Evolutionary conservation across 2,329 filamentous ascomycete genomes (phyloP).

Genomic region (Aspergillus ibericus): DNA sequence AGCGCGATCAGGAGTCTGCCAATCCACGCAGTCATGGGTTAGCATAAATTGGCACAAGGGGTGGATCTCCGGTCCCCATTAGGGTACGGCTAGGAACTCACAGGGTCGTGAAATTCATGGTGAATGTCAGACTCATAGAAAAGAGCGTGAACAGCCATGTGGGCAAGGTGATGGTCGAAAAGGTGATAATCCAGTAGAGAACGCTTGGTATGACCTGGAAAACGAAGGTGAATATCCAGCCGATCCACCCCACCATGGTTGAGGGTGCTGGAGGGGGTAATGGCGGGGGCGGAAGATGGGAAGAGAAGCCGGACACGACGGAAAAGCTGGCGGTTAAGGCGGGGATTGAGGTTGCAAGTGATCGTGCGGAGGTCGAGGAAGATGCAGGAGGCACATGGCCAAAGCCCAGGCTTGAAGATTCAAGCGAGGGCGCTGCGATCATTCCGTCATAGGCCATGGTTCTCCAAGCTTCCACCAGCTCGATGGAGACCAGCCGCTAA

Average conservation of each 20-base stretch:
- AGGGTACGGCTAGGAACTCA: constrained; percentile 47
- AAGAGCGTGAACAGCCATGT: constrained; percentile 86
- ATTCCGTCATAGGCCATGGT: constrained; percentile 18
- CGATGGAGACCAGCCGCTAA: constrained; percentile 17
- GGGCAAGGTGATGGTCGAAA: constrained; percentile 84
- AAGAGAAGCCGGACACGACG: constrained; percentile 20
- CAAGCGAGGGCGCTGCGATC: constrained; percentile 7
- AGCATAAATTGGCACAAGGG: constrained; percentile 5
- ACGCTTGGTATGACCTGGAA: constrained; percentile 57
- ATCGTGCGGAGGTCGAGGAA: constrained; percentile 19
- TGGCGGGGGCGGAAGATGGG: constrained; percentile 27
- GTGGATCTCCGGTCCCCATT: too few relatives aligned
- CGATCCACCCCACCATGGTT: constrained; percentile 47
- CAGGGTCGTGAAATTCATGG: constrained; percentile 97
- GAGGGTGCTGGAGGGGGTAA: constrained; percentile 32
- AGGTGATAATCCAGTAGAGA: constrained; percentile 77
- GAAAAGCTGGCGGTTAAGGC: constrained; percentile 24
- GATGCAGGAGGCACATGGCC: constrained; percentile 17
- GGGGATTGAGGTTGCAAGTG: constrained; percentile 13
- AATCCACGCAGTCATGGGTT: constrained; percentile 1
- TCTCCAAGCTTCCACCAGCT: constrained; percentile 8
- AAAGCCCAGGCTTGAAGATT: constrained; percentile 10
- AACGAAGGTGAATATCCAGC: constrained; percentile 50
- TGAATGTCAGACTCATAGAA: constrained; percentile 91
- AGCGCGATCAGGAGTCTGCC: constrained; percentile 72